Evolutionary conservation across 2,329 filamentous ascomycete species (phyloP).

Genomic region (Stemphylium lycopersici): DNA sequence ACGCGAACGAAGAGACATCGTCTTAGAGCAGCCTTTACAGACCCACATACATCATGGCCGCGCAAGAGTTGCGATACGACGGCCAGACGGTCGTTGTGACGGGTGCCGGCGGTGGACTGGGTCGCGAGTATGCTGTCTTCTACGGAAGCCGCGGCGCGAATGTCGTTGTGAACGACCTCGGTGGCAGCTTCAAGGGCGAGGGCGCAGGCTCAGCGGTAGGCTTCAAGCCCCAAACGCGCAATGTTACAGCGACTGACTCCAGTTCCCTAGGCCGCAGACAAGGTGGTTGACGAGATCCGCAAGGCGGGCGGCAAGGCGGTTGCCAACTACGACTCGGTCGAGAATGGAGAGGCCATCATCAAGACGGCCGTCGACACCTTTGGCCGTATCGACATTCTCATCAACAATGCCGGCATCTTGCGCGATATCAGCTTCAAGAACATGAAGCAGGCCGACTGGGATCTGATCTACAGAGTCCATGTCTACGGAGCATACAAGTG

Average conservation of each 20-base stretch:
- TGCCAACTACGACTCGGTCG: slow-evolving; percentile 95
- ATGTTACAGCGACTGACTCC: slow-evolving; percentile 11
- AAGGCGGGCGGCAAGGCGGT: slow-evolving; percentile 91
- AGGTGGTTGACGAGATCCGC: slow-evolving; percentile 83
- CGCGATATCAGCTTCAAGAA: slow-evolving; percentile 98
- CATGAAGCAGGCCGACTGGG: slow-evolving; percentile 97
- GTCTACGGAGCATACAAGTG: slow-evolving; percentile 95
- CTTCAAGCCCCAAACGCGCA: neutral
- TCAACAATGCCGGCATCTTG: slow-evolving; percentile 98
- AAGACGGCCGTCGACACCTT: slow-evolving; percentile 81
- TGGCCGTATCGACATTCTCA: slow-evolving; percentile 88
- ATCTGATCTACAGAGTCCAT: slow-evolving; percentile 91
- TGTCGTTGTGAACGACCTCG: slow-evolving; percentile 96
- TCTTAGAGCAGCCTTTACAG: neutral
- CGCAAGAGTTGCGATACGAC: slow-evolving; percentile 73
- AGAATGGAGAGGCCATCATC: slow-evolving; percentile 93
- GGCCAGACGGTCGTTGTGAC: slow-evolving; percentile 89
- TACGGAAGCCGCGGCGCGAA: slow-evolving; percentile 91
- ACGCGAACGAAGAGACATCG: slow-evolving; percentile 10
- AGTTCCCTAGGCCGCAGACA: slow-evolving; percentile 72
- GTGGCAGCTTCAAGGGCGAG: slow-evolving; percentile 91
- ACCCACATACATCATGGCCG: slow-evolving; percentile 37
- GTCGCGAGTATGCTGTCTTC: slow-evolving; percentile 84
- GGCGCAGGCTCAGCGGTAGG: slow-evolving; percentile 81
- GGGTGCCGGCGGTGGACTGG: slow-evolving; percentile 81